Evolutionary conservation across 768 basidiomycete species (phyloP), one percentile per base, ranked within the genome.

Genomic region (Candolleomyces eurysporus): DNA sequence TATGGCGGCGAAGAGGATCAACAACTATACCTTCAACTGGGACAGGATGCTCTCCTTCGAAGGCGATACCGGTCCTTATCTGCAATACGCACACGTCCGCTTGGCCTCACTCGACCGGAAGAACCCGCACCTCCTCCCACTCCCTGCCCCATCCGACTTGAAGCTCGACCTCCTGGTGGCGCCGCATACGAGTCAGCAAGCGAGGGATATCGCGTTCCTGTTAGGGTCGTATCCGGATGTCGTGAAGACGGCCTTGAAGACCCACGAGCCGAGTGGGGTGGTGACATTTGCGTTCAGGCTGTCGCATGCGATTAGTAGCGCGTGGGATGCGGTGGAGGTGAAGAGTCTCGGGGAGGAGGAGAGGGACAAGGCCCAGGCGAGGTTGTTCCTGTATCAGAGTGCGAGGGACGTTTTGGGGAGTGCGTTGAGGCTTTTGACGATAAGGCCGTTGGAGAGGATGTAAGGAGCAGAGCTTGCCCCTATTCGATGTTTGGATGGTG

Each of bases 21-120:
- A 95, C 76, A 94, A 97, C 78, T 98, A 98, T 77, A 89, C 84
- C 1, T 99, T 97, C 77, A 91, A 94, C 74, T 92, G 92, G 89
- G 85, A 90, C 60, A 85, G 94, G 45, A 95, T 96, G 92, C 82
- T 89, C 50, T 94, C 92, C 36, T 96, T 96, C 72, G 93, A 96
- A 74, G 95, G 95, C 42, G 95, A 97, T 74, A 95, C 94, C 0
- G 93, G 92, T 0, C 92, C 94, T 0, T 97, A 96, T 76, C 85
- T 97, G 39, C 95, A 96, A 77, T 96, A 96, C 73, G 93, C 94
- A 0, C 95, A 96, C 76, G 94, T 94, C 66, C 91, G 95, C 10
- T 79, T 97, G 32, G 83, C 88, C 11, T 96, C 94, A 1, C 88
- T 96, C 68, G 86, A 86, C 67, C 90, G 94, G 57, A 94, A 95